These are phyloP conservation scores for Boletus insuetus DNA, from an alignment of 768 basidiomycete species.

Conservation along the genomic window DNA sequence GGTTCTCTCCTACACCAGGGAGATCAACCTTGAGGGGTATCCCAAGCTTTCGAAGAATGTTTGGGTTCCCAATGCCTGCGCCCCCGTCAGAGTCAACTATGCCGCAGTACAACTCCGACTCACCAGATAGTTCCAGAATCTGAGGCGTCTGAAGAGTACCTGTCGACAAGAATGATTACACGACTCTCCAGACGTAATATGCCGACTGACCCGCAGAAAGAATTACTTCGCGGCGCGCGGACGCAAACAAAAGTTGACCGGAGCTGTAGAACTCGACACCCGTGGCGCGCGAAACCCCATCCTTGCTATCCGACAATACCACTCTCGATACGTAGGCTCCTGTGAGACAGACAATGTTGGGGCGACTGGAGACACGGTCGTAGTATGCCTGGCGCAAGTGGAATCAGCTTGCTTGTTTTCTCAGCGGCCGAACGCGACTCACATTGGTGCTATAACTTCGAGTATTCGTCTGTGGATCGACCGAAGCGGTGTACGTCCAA, in stretches of 20 bases:
- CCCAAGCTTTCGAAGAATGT: slow-evolving; percentile 6
- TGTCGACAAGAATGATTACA: neutral
- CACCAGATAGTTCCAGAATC: slow-evolving; percentile 34
- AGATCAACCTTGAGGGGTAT: slow-evolving; percentile 32
- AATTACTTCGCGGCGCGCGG: slow-evolving; percentile 21
- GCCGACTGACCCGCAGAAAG: slow-evolving; percentile 13
- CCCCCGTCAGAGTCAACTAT: neutral
- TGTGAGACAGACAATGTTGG: slow-evolving; percentile 25
- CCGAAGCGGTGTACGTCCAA: slow-evolving; percentile 17
- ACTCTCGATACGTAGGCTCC: slow-evolving; percentile 26
- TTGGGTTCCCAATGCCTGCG: slow-evolving; percentile 12
- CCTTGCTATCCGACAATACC: slow-evolving; percentile 6
- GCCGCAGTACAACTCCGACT: neutral
- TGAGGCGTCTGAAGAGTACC: slow-evolving; percentile 35
- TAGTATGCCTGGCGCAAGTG: slow-evolving; percentile 13
- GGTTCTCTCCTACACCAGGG: slow-evolving; percentile 28
- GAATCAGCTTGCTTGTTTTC: neutral
- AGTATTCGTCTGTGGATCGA: slow-evolving; percentile 15
- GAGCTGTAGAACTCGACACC: slow-evolving; percentile 22
- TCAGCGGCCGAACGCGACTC: neutral
- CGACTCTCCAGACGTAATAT: neutral
- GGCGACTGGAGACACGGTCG: slow-evolving; percentile 14
- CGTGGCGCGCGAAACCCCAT: slow-evolving; percentile 7
- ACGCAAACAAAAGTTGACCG: slow-evolving; percentile 15
- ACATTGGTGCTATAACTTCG: slow-evolving; percentile 17